Conservation (phyloP, 2,329 filamentous ascomycete species). For the Diaporthe humulicola region DNA sequence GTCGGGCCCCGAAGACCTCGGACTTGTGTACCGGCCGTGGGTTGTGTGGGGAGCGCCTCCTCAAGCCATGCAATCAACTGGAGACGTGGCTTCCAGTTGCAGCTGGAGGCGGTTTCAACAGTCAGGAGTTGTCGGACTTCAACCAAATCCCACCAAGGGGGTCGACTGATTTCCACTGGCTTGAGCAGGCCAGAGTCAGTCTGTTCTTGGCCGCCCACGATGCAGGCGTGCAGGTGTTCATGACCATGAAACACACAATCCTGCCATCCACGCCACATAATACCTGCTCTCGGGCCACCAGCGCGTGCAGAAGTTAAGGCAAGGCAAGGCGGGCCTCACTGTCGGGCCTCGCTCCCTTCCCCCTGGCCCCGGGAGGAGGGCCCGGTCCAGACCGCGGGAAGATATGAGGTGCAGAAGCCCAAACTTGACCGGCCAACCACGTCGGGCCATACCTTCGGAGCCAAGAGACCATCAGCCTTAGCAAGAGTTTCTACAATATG, state of each 20-base stretch:
- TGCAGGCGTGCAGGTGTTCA: not conserved
- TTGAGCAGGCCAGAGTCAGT: not conserved
- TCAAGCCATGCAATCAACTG: not conserved
- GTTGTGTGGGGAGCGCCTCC: not conserved
- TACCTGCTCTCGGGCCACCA: not conserved
- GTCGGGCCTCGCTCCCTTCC: not conserved
- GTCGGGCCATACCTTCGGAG: not conserved
- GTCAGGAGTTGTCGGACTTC: not conserved
- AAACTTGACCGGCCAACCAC: not conserved
- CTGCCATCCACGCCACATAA: not conserved
- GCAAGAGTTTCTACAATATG: not conserved
- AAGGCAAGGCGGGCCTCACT: not conserved
- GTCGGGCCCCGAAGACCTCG: not conserved
- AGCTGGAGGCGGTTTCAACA: slow-evolving; percentile 1
- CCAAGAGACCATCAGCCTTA: not conserved
- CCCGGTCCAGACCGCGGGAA: not conserved
- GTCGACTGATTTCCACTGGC: not conserved
- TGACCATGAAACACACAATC: not conserved
- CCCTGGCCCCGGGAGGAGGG: not conserved
- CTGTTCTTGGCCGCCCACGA: not conserved
- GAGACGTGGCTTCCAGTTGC: slow-evolving; percentile 1
- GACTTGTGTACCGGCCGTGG: not conserved
- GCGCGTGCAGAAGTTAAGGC: not conserved
- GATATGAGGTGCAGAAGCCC: not conserved
- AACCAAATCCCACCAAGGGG: not conserved